Evolutionary conservation across 2,329 filamentous ascomycete species (phyloP).

Genomic region (Cytospora chrysosperma): DNA sequence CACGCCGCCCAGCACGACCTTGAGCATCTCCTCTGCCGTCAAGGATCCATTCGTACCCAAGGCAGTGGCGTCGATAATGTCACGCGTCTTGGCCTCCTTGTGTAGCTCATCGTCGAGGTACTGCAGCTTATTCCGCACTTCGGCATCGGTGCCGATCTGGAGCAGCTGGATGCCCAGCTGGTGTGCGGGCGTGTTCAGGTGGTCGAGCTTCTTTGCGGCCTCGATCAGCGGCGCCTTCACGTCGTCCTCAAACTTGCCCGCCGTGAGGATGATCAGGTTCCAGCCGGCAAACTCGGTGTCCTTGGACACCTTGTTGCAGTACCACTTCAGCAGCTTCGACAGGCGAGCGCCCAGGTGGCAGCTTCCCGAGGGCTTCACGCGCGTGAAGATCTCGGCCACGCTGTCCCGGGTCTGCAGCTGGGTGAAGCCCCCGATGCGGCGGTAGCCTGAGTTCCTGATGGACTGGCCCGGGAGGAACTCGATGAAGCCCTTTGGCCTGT

Average conservation of each 20-base stretch:
- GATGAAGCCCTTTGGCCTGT: slow-evolving; percentile 43
- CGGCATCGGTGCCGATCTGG: slow-evolving; percentile 22
- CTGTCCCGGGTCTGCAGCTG: slow-evolving; percentile 29
- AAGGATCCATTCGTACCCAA: slow-evolving; percentile 14
- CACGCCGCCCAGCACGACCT: slow-evolving; percentile 26
- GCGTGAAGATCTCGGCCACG: slow-evolving; percentile 28
- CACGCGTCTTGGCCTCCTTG: slow-evolving; percentile 19
- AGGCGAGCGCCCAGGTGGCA: slow-evolving; percentile 31
- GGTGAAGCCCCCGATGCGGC: slow-evolving; percentile 52
- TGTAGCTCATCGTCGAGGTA: slow-evolving; percentile 27
- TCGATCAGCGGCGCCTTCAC: slow-evolving; percentile 21
- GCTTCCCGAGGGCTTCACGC: slow-evolving; percentile 28
- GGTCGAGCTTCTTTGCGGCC: slow-evolving; percentile 23
- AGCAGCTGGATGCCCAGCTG: slow-evolving; percentile 27
- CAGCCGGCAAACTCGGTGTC: slow-evolving; percentile 29
- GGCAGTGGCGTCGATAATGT: slow-evolving; percentile 23
- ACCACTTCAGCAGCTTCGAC: slow-evolving; percentile 29
- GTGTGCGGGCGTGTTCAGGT: slow-evolving; percentile 23
- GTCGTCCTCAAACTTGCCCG: slow-evolving; percentile 27
- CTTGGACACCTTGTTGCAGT: slow-evolving; percentile 29
- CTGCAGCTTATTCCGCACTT: slow-evolving; percentile 18
- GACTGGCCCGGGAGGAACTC: slow-evolving; percentile 36
- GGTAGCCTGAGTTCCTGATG: slow-evolving; percentile 52
- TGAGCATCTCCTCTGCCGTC: slow-evolving; percentile 23
- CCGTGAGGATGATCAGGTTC: slow-evolving; percentile 32